These are phyloP conservation scores for Solanum hybrid DNA, from an alignment of 305 asterid genomes.

Conservation along the genomic window DNA sequence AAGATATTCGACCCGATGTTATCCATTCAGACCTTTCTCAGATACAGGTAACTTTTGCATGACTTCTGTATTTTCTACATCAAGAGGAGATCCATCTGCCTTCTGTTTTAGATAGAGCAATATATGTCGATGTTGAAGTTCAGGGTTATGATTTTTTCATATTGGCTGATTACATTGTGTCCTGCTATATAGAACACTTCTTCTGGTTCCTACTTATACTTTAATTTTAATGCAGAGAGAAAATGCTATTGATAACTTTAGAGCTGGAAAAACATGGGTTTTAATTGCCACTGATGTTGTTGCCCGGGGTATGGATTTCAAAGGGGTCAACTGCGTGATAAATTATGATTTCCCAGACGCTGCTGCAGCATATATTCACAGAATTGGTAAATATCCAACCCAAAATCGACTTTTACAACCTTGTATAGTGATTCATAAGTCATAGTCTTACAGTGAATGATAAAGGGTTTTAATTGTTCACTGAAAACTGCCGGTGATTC, in stretches of 20 bases:
- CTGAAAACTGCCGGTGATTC: neutral
- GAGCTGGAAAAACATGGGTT: slow-evolving; percentile 96
- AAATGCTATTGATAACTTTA: slow-evolving; percentile 62
- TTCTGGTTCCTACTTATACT: neutral
- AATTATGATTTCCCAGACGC: slow-evolving; percentile 92
- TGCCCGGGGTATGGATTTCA: slow-evolving; percentile 96
- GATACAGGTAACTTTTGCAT: slow-evolving; percentile 33
- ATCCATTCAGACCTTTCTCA: slow-evolving; percentile 72
- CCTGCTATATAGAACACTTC: neutral
- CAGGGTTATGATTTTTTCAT: neutral
- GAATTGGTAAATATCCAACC: slow-evolving; percentile 54
- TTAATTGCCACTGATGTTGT: slow-evolving; percentile 85
- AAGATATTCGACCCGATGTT: slow-evolving; percentile 62
- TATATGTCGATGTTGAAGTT: neutral
- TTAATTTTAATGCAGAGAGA: slow-evolving; percentile 44
- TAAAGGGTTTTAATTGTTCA: neutral
- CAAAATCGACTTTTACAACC: neutral
- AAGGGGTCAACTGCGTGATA: slow-evolving; percentile 83
- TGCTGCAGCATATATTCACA: slow-evolving; percentile 71
- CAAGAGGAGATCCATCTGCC: neutral
- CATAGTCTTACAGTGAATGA: neutral
- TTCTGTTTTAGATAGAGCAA: neutral
- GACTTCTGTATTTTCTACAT: slow-evolving; percentile 1
- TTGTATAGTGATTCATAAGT: neutral
- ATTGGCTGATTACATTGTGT: neutral